These are phyloP conservation scores for Colletotrichum melonis DNA, from an alignment of 2,329 filamentous ascomycete genomes.

Conservation along the genomic window DNA sequence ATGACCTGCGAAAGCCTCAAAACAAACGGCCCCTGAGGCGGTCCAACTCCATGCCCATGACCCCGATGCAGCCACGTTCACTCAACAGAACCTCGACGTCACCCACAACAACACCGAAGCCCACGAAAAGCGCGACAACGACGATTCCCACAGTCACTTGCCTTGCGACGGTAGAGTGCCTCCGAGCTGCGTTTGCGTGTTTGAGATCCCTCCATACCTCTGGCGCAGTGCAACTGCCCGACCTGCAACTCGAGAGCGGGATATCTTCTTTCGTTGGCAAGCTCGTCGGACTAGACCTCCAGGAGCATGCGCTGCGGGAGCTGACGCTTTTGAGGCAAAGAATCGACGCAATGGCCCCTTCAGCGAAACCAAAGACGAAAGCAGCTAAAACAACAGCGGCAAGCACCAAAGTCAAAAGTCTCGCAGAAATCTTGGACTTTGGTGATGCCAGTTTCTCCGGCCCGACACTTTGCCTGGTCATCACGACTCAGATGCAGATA, in stretches of 20 bases:
- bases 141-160: slow-evolving; percentile 53
- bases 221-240: slow-evolving; percentile 64
- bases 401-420: slow-evolving; percentile 47
- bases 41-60: slow-evolving; percentile 68
- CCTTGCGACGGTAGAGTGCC: slow-evolving; percentile 74
- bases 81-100: slow-evolving; percentile 71
- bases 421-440: slow-evolving; percentile 74
- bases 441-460: slow-evolving; percentile 54
- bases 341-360: slow-evolving; percentile 55
- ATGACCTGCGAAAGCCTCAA: slow-evolving; percentile 47
- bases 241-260: slow-evolving; percentile 78
- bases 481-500: slow-evolving; percentile 72
- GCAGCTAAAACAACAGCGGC: slow-evolving; percentile 1
- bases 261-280: slow-evolving; percentile 77
- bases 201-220: slow-evolving; percentile 69
- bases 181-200: slow-evolving; percentile 73
- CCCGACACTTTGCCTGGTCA: slow-evolving; percentile 64
- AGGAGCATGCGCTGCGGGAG: slow-evolving; percentile 77
- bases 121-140: slow-evolving; percentile 41
- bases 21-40: slow-evolving; percentile 58
- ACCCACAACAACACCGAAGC: slow-evolving; percentile 52
- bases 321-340: slow-evolving; percentile 73
- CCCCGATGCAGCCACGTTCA: slow-evolving; percentile 70
- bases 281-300: slow-evolving; percentile 71
- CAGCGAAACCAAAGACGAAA: slow-evolving; percentile 16